A percentile compares a stretch with the other conserved stretches of the same genome.
Conservation (phyloP, 805 yeast genomes). For the Yamadazyma tumulicola region DNA sequence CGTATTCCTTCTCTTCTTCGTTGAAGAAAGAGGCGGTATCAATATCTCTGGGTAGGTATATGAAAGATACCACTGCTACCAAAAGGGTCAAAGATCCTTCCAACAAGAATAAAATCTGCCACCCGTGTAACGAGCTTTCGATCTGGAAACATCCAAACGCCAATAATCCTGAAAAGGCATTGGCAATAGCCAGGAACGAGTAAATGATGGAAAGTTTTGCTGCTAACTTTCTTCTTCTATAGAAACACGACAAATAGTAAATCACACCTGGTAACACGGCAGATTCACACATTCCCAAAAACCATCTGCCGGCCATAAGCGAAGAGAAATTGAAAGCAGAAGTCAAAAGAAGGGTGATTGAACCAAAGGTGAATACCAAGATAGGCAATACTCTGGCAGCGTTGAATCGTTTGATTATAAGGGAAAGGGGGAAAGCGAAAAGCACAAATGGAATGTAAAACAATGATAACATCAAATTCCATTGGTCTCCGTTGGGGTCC, state of each 20-base stretch:
- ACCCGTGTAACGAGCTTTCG: constrained; percentile 36
- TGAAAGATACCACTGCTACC: constrained; percentile 28
- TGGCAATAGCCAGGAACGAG: constrained; percentile 31
- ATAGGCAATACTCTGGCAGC: constrained; percentile 44
- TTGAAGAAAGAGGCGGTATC: constrained; percentile 33
- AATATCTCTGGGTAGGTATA: constrained; percentile 36
- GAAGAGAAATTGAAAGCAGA: constrained; percentile 40
- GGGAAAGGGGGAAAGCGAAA: constrained; percentile 42
- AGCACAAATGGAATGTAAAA: constrained; percentile 45
- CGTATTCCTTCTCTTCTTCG: constrained; percentile 39
- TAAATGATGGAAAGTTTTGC: constrained; percentile 34
- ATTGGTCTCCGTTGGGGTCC: constrained; percentile 29
- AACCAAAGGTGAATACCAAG: constrained; percentile 44
- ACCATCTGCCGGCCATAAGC: constrained; percentile 32
- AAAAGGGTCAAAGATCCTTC: constrained; percentile 42
- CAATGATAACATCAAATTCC: constrained; percentile 44
- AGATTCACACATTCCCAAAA: constrained; percentile 34
- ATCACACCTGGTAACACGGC: constrained; percentile 40
- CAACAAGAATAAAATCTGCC: constrained; percentile 46
- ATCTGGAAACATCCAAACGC: constrained; percentile 38
- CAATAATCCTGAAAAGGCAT: constrained; percentile 37
- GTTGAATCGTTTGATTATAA: constrained; percentile 37
- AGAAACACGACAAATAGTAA: constrained; percentile 33
- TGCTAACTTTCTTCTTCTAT: constrained; percentile 36
- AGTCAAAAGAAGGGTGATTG: constrained; percentile 30